Conservation (phyloP, 495 filamentous ascomycete species). For the Haplographium delicatum region DNA sequence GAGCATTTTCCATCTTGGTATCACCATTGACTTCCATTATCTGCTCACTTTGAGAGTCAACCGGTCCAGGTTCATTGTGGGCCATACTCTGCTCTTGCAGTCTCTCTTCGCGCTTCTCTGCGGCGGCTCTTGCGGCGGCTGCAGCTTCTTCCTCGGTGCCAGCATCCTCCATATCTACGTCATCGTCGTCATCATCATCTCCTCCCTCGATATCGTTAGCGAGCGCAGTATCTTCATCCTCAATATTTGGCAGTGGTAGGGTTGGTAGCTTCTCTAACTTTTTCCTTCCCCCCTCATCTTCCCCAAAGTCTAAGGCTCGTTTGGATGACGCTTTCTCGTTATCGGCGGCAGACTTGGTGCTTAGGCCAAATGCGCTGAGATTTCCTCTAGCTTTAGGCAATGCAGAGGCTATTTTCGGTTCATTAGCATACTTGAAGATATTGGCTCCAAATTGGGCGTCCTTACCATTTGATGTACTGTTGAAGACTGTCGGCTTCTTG, state of each 20-base stretch:
- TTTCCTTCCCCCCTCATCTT: constrained; percentile 78
- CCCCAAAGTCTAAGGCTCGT: constrained; percentile 74
- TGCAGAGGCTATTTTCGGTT: constrained; percentile 38
- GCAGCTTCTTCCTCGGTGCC: constrained; percentile 83
- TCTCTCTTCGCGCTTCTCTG: constrained; percentile 67
- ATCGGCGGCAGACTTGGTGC: constrained; percentile 55
- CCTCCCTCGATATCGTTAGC: constrained; percentile 56
- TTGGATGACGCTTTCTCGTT: constrained; percentile 63
- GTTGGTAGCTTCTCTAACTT: constrained; percentile 85
- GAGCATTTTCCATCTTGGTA: constrained; percentile 37
- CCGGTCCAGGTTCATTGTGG: constrained; percentile 28
- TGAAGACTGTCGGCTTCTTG: constrained; percentile 43
- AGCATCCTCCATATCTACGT: constrained; percentile 68
- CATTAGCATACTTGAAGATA: constrained; percentile 24
- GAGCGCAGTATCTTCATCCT: constrained; percentile 52
- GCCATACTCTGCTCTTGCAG: constrained; percentile 47
- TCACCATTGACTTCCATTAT: constrained; percentile 32
- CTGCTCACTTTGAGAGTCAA: constrained; percentile 17
- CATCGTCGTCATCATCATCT: constrained; percentile 67
- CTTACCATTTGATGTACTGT: constrained; percentile 43
- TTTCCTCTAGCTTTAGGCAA: constrained; percentile 63
- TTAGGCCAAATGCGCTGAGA: constrained; percentile 79
- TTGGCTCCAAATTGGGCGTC: constrained; percentile 22
- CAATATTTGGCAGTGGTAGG: constrained; percentile 56
- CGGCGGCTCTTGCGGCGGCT: constrained; percentile 75